These are phyloP conservation scores for Vitellaria paradoxa DNA, from an alignment of 179 eudicot species.

Conservation along the genomic window DNA sequence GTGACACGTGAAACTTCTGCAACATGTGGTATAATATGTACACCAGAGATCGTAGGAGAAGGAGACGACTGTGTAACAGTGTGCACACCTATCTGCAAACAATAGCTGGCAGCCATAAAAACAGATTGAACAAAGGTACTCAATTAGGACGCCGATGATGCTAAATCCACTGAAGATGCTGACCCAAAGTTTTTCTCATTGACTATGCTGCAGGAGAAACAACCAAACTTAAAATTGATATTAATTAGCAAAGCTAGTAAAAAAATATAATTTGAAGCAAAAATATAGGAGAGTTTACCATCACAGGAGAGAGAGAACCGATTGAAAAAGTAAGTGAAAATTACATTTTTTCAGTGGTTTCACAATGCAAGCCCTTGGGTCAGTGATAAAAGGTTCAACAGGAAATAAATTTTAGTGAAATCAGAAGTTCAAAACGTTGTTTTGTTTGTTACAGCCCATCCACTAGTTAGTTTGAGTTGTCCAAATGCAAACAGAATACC, in stretches of 20 bases:
- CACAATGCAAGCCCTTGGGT: neutral
- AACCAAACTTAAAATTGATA: neutral
- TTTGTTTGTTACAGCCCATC: too few species aligned
- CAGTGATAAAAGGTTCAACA: neutral
- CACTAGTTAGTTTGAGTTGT: too few species aligned
- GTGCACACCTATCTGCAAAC: constrained; percentile 18
- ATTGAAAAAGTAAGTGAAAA: neutral
- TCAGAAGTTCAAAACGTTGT: neutral
- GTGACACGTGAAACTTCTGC: constrained; percentile 44
- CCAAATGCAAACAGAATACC: too few species aligned
- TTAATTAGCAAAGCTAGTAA: neutral
- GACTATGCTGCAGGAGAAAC: constrained; percentile 10
- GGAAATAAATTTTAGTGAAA: neutral
- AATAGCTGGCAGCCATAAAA: constrained; percentile 18
- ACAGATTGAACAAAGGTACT: constrained; percentile 12
- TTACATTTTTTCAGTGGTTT: neutral
- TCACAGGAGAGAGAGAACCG: neutral
- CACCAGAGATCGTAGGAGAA: constrained; percentile 53
- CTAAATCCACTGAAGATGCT: neutral
- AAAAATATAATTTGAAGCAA: neutral
- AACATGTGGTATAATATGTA: constrained; percentile 35
- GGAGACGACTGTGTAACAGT: constrained; percentile 57
- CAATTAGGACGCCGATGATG: neutral
- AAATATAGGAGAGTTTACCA: neutral
- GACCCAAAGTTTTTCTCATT: neutral